These are phyloP conservation scores for Lodderomyces orthopsilosis DNA, from an alignment of 1,139 yeast species.

Conservation along the genomic window DNA sequence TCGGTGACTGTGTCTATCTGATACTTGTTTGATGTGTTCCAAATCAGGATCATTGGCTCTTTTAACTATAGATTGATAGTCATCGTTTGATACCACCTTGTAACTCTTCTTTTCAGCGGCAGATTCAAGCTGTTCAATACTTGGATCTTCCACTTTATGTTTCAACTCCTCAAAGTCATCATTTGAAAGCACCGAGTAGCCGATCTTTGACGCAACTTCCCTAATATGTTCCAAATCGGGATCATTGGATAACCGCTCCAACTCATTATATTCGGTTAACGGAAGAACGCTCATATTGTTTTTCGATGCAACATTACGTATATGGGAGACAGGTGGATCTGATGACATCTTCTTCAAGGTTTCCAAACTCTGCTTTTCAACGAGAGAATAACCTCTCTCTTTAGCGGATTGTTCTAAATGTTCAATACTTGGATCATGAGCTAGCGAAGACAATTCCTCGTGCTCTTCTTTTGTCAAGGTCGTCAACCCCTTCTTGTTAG, in stretches of 20 bases:
- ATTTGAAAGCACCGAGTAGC: slow-evolving; percentile 24
- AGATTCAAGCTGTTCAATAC: slow-evolving; percentile 23
- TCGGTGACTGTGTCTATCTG: slow-evolving; percentile 21
- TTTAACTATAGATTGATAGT: slow-evolving; percentile 9
- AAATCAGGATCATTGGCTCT: slow-evolving; percentile 23
- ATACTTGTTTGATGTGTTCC: slow-evolving; percentile 22
- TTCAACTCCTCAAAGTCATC: slow-evolving; percentile 25
- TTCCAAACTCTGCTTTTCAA: not conserved
- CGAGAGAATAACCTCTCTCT: slow-evolving; percentile 4
- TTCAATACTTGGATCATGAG: slow-evolving; percentile 26
- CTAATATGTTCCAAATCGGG: slow-evolving; percentile 15
- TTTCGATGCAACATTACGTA: slow-evolving; percentile 6
- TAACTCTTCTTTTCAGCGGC: slow-evolving; percentile 20
- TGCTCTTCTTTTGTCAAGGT: slow-evolving; percentile 35
- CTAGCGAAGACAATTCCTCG: slow-evolving; percentile 32
- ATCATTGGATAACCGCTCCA: slow-evolving; percentile 13
- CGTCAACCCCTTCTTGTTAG: slow-evolving; percentile 35
- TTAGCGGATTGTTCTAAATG: slow-evolving; percentile 16
- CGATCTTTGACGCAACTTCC: slow-evolving; percentile 17
- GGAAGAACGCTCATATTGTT: slow-evolving; percentile 10
- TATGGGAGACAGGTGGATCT: slow-evolving; percentile 4
- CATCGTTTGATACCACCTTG: slow-evolving; percentile 9
- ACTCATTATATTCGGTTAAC: slow-evolving; percentile 10
- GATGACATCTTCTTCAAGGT: not conserved
- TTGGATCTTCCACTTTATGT: slow-evolving; percentile 26